Evolutionary conservation across 208 protist species (phyloP), one percentile per base, ranked within the genome.

Genomic region (Porcisia deanei): DNA sequence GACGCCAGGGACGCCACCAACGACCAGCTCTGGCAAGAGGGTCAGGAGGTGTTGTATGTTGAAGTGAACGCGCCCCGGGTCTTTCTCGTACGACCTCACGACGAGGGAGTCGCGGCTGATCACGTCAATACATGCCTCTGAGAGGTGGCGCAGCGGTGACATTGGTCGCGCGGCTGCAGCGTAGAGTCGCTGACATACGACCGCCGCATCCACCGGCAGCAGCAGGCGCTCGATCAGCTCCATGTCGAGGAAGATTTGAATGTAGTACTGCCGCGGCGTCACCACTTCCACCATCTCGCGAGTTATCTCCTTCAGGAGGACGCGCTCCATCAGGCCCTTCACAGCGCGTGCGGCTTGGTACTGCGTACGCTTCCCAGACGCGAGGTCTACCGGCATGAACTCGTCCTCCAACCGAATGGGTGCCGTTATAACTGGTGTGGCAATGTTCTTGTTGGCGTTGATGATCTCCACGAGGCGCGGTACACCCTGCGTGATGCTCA

Each of bases 391-490:
- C 20, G 22, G 59, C 47, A 70, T 72, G 69, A 71, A 81, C 47
- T 71, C 65, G 39, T 79, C 79, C 63, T 72, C 54, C 45, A 88
- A 20, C 66, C 71, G n/a, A 22, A 99, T 90, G 18, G 90, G 85
- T 1, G 97, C 98, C 2, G 88, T 99, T 57, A 99, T 98, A 65
- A 99, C 98, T 0, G 99, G 99, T 10, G 99, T 99, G 30, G 91
- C 93, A 75, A 99, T 99, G 57, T 92, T 98, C 60, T 97, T 96
- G 70, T 96, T 96, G 1, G 99, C 99, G 84, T 99, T 99, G 84
- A 99, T 99, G 75, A 99, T 99, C 84, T 99, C 99, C 64, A 99
- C 98, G 61, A 99, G 97, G 85, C 96, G 94, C 47, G 98, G 97
- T 49, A 99, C 97, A 94, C 97, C 98, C 59, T 98, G 93, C 22